Conservation (phyloP, 441 rosid genomes). For the Gossypium davidsonii region DNA sequence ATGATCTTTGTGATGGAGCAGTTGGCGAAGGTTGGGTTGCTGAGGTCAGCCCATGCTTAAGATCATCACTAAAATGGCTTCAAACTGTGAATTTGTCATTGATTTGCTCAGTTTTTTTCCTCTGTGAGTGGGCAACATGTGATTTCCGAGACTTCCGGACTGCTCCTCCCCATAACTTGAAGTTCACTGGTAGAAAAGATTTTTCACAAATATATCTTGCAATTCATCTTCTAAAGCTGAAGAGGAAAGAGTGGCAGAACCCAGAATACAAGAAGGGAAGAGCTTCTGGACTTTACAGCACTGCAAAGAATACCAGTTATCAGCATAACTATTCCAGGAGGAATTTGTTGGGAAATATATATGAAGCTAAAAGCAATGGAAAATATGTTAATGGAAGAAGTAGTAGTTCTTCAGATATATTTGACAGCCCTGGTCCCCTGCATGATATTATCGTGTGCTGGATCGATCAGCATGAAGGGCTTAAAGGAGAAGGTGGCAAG, state of each 20-base stretch:
- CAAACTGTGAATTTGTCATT: constrained; percentile 61
- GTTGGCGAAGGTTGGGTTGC: constrained; percentile 80
- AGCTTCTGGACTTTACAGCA: constrained; percentile 29
- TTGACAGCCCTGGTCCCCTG: constrained; percentile 88
- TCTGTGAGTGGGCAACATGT: constrained; percentile 99
- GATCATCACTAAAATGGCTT: constrained; percentile 84
- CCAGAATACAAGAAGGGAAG: constrained; percentile 35
- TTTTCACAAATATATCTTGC: constrained; percentile 78
- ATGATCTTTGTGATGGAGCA: constrained; percentile 67
- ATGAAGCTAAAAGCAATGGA: constrained; percentile 27
- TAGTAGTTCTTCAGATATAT: constrained; percentile 38
- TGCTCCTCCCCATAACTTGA: constrained; percentile 50
- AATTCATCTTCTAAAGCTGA: constrained; percentile 68
- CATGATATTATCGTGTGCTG: constrained; percentile 96
- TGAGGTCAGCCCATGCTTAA: constrained; percentile 80
- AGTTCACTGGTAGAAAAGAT: constrained; percentile 82
- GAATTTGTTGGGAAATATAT: constrained; percentile 27
- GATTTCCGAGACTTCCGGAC: constrained; percentile 83
- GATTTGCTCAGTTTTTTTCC: constrained; percentile 74
- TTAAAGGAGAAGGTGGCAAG: constrained; percentile 68
- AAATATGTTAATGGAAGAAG: constrained; percentile 21
- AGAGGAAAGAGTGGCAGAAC: constrained; percentile 54
- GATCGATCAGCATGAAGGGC: constrained; percentile 96
- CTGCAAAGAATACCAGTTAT: constrained; percentile 29
- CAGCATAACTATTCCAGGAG: constrained; percentile 29